phyloP scores from a whole-genome alignment of 2,329 filamentous ascomycete genomes.

The Trichoderma sp. region DNA sequence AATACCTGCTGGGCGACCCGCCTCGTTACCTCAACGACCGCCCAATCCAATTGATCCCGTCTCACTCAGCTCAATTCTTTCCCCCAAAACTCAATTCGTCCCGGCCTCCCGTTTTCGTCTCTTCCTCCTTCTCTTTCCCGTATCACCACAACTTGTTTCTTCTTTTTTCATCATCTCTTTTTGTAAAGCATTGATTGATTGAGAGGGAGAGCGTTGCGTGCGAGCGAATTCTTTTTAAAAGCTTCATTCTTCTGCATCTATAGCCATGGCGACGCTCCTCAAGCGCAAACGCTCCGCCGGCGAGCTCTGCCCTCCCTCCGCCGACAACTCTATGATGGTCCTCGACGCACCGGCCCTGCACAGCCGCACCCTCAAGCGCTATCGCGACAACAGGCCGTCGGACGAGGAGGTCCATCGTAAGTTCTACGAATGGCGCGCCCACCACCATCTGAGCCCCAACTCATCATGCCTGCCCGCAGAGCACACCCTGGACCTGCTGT shows the following conservation, averaged over 20 bases:
- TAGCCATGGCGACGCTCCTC: slow-evolving; percentile 44
- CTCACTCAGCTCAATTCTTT: not conserved
- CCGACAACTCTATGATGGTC: slow-evolving; percentile 33
- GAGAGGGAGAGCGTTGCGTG: not conserved
- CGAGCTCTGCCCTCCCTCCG: slow-evolving; percentile 49
- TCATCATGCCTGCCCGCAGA: slow-evolving; percentile 36
- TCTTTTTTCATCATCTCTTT: not conserved
- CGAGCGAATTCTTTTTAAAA: not conserved
- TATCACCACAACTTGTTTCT: not conserved
- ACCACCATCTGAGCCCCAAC: slow-evolving; percentile 22
- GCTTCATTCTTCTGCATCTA: no score
- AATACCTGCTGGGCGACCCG: not conserved
- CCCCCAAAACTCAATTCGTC: slow-evolving; percentile 13
- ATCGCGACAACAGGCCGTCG: slow-evolving; percentile 57
- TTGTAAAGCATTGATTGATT: not conserved
- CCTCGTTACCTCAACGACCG: slow-evolving; percentile 13
- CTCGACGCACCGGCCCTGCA: slow-evolving; percentile 40
- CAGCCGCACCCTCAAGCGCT: slow-evolving; percentile 60
- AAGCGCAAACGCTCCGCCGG: slow-evolving; percentile 64
- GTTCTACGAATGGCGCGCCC: slow-evolving; percentile 30
- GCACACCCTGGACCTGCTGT: slow-evolving; percentile 57
- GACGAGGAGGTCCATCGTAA: slow-evolving; percentile 55
- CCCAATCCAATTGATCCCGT: not conserved
- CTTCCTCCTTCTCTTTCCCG: not conserved
- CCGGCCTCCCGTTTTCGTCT: not conserved